Base-by-base conservation (phyloP, 495 filamentous ascomycete genomes). In the Bathelium albidoporum region DNA sequence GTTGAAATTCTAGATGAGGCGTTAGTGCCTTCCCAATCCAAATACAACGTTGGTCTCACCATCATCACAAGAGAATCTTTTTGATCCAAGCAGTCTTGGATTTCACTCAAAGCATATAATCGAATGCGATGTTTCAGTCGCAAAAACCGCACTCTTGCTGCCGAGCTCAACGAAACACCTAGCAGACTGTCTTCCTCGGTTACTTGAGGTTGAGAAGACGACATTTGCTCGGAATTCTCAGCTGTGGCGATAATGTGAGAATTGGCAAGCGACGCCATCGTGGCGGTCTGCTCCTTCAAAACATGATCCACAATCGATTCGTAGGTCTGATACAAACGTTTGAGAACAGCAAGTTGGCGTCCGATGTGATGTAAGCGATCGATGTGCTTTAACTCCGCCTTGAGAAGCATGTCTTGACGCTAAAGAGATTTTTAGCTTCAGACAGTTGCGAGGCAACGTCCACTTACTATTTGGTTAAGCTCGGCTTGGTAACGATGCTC, bases 301-400 rank as follows among this genome's bases (percentile, higher is more conserved):
- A 91, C 77, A 1, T 88, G 86, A 20, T 81, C 81, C 74, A 94
- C 89, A 60, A 94, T 87, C 22, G 87, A 81, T 60, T 86, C 83
- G 73, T 93, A 92, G 71, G 83, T 88, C 71, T 88, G 81, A 68
- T 93, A 92, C 39, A 95, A 76, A 29, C 88, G 85, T 71, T 89
- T 89, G 4, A 89, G 72, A 1, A 85, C 83, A 9, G 80, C 82
- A 28, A 89, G 77, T 60, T 85, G 83, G 31, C 84, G 78, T 3
- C 87, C 86, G 41, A 91, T 80, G 71, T 84, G 82, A 70, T 91
- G 89, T 34, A 95, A 78, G 53, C 87, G 81, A 62, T 87, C 79
- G 55, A 92, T 83, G 52, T 91, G 77, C 39, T 80, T 78, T 43
- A 89, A 80, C 31, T 80, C 70, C 1, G 87, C 83, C 55, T 77